A percentile compares a stretch with the other conserved stretches of the same genome.
phyloP scores from a whole-genome alignment of 768 basidiomycete species.

The Zangia roseola region DNA sequence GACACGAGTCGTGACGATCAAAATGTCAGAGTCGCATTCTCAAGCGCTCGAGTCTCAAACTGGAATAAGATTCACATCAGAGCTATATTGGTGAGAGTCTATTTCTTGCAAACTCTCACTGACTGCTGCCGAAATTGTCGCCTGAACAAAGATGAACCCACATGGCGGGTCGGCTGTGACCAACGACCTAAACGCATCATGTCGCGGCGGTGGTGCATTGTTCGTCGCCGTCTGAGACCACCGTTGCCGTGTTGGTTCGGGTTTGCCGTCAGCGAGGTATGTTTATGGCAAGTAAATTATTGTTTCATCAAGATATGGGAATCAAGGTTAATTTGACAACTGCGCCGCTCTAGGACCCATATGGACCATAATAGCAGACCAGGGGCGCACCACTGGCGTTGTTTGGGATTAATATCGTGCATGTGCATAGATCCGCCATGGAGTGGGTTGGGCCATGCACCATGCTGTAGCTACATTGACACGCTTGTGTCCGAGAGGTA shows the following conservation, averaged over 20 bases:
- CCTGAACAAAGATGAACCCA: background rate
- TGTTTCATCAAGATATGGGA: constrained; percentile 20
- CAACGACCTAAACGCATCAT: background rate
- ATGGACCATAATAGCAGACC: background rate
- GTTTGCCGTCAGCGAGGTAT: constrained; percentile 19
- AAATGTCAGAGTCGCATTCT: background rate
- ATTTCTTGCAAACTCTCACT: constrained; percentile 1
- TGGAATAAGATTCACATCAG: constrained; percentile 1
- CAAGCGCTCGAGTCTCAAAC: background rate
- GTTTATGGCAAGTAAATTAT: constrained; percentile 10
- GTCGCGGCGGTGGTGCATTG: constrained; percentile 2
- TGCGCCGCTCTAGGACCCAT: constrained; percentile 16
- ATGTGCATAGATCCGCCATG: background rate
- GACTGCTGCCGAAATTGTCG: background rate
- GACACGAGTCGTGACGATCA: background rate
- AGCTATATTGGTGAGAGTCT: background rate
- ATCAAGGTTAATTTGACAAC: constrained; percentile 21
- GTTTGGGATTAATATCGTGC: background rate
- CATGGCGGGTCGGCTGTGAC: background rate
- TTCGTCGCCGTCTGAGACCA: constrained; percentile 1
- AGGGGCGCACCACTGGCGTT: background rate
- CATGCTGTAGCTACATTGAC: background rate
- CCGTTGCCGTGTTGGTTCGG: constrained; percentile 10
- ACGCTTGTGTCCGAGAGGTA: background rate
- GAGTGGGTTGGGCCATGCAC: background rate